A percentile compares a stretch with the other conserved stretches of the same genome.
phyloP scores from a whole-genome alignment of 2,329 filamentous ascomycete species.

The Leptographium radiaticola region DNA sequence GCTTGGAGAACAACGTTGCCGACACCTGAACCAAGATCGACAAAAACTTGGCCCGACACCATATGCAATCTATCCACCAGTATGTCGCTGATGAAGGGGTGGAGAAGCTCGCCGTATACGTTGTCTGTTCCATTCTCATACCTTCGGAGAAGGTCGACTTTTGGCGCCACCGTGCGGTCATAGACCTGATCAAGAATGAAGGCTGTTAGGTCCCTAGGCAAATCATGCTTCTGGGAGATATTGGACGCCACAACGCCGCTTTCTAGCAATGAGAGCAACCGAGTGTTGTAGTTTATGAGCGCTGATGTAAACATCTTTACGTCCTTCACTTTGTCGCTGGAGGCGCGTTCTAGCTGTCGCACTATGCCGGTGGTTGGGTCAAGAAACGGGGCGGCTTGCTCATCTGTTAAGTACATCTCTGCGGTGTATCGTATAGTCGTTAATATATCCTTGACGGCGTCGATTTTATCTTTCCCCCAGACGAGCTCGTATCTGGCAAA shows the following conservation, averaged over 20 bases:
- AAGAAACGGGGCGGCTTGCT: conserved; percentile 53
- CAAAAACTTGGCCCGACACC: conserved; percentile 73
- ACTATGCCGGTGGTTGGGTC: conserved; percentile 63
- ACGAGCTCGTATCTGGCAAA: conserved; percentile 54
- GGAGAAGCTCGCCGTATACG: conserved; percentile 85
- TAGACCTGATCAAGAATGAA: conserved; percentile 83
- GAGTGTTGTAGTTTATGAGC: conserved; percentile 64
- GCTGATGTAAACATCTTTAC: conserved; percentile 58
- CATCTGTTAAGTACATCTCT: conserved; percentile 63
- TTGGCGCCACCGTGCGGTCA: conserved; percentile 80
- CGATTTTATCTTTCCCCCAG: conserved; percentile 64
- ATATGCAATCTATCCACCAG: conserved; percentile 64
- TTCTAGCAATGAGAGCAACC: conserved; percentile 50
- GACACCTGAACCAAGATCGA: conserved; percentile 90
- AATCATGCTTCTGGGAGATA: conserved; percentile 52
- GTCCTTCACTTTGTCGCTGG: conserved; percentile 50
- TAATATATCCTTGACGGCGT: conserved; percentile 62
- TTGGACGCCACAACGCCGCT: conserved; percentile 61
- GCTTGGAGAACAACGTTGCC: conserved; percentile 93
- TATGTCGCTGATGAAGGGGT: conserved; percentile 71
- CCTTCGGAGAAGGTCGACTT: conserved; percentile 68
- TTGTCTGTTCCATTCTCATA: conserved; percentile 89
- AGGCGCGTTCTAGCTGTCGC: conserved; percentile 63
- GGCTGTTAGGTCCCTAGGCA: conserved; percentile 61
- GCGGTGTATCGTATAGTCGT: conserved; percentile 56